Evolutionary conservation across 2,329 filamentous ascomycete genomes (phyloP), one percentile per base, ranked within the genome.

Genomic region (Alternaria tenuissima): DNA sequence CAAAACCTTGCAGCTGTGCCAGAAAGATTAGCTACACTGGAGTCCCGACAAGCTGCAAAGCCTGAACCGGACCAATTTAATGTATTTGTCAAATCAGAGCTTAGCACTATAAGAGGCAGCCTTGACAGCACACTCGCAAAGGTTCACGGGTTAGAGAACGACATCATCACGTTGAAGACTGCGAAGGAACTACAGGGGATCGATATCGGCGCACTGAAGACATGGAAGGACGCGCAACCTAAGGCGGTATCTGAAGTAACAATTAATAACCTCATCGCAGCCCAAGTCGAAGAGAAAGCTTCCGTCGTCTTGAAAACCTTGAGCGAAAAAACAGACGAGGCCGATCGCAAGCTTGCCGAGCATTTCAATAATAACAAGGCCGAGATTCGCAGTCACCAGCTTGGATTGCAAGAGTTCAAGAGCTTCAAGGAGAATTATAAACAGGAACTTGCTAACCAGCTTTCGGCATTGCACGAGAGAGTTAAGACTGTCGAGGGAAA

Each of bases 201-300:
- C 28, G 44, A 20, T 3, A 36, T 57, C 1, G 28, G 18, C n/a
- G 34, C 20, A 14, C 34, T 52, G 9, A 55, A 43, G 16, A 58
- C 1, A 8, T 56, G 54, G 51, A 56, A 56, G 49, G 20, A 26
- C 7, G 38, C 41, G 14, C 51, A 55, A 39, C 41, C 52, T n/a
- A 42, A 36, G 2, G 11, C 36, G 26, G 49, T 41, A 8, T 24
- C 18, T 14, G 20, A 52, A 1, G 11, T 41, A 14, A 20, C 18
- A 5, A 41, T 39, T 9, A 51, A 32, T 16, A 26, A 32, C 3
- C 16, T 60, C 14, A 18, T 59, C 30, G 20, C 20, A 4, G n/a
- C 39, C 7, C 32, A 59, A 22, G 42, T 52, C 18, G 11, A 8
- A 11, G 28, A 28, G 9, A 55, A 47, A n/a, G 42, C 44, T 3